Percentiles rank a stretch among this genome's conserved stretches.
These are phyloP conservation scores for Colletotrichum tamarilloi DNA, from an alignment of 2,329 filamentous ascomycete genomes.

Conservation along the genomic window DNA sequence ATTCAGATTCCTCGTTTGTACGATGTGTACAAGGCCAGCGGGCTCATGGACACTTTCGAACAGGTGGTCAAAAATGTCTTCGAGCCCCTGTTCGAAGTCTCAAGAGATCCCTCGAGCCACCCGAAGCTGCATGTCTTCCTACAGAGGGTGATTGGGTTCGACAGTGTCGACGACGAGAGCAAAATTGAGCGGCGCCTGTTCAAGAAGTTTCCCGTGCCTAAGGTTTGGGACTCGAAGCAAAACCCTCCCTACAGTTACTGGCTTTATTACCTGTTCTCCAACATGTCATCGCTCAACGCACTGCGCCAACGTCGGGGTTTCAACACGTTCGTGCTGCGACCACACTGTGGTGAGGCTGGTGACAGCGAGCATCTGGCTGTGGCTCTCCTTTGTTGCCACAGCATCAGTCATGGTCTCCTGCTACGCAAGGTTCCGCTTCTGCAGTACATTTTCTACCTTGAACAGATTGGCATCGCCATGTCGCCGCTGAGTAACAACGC, in stretches of 20 bases:
- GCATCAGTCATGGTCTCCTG: constrained; percentile 93
- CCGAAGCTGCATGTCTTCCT: constrained; percentile 95
- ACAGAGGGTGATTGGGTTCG: constrained; percentile 94
- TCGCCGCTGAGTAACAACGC: constrained; percentile 99
- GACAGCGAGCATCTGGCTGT: constrained; percentile 96
- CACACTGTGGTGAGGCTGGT: constrained; percentile 96
- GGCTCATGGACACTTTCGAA: constrained; percentile 89
- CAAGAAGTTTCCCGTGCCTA: constrained; percentile 92
- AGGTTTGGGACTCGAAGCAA: constrained; percentile 89
- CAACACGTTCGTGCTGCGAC: constrained; percentile 93
- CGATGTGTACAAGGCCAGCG: constrained; percentile 93
- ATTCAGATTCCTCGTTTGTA: constrained; percentile 95
- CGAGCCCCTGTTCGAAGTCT: constrained; percentile 93
- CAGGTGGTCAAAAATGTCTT: constrained; percentile 93
- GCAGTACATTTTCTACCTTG: constrained; percentile 97
- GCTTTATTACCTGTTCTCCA: constrained; percentile 97
- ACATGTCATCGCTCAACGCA: constrained; percentile 90
- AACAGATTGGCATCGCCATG: constrained; percentile 99
- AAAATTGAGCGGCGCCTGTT: constrained; percentile 95
- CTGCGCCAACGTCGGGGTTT: constrained; percentile 93
- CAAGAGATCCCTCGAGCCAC: constrained; percentile 84
- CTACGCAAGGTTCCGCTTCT: constrained; percentile 93
- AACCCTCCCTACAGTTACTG: constrained; percentile 99
- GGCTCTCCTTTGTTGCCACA: constrained; percentile 91
- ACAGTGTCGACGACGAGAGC: constrained; percentile 98